Base-by-base conservation (phyloP, 345 rosid species). In the Populus ilicifolia region DNA sequence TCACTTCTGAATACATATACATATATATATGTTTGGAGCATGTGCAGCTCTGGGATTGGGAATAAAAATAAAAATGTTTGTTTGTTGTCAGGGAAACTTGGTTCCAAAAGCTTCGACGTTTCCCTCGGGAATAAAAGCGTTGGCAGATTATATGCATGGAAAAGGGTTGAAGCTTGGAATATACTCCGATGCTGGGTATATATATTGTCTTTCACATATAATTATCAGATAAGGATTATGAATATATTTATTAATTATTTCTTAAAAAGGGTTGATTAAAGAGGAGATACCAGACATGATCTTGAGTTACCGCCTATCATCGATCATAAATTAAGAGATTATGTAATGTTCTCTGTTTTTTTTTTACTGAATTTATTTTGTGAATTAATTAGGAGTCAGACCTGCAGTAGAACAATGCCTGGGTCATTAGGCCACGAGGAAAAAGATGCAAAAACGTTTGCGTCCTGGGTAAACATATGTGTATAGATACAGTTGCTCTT, bases 101-200 rank as follows among this genome's bases (percentile, higher is more conserved):
- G 90, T 91, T 73, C 83, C 94, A 0, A 90, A 82, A 80, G 86
- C 83, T 14, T 73, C 88, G 50, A 90, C 91, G 16, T 92, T 94
- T 77, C 96, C 98, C 23, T 91, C 97, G 74, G 98, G 98, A 67
- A 90, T 94, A 20, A 92, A 89, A 71, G 87, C 90, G 1, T 83
- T 94, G 72, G 96, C 98, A 39, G 93, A 92, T 80, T 90, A 94
- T 85, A 91, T 91, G 64, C 97, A 94, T 72, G 71, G 79, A 70
- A 92, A 92, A 77, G 98, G 98, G 30, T 92, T 94, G 82, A 94
- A 94, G 86, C 90, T 94, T 6, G 98, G 98, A 59, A 90, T 94
- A 67, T 94, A 94, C 79, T 86, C 92, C 0, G 96, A 91, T 89
- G 98, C 98, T 5, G 96, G 98, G 98, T 92, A 86, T 6, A 33